A percentile compares a stretch with the other conserved stretches of the same genome.
phyloP scores from a whole-genome alignment of 2,329 filamentous ascomycete genomes.

The Salinomyces thailandicus region DNA sequence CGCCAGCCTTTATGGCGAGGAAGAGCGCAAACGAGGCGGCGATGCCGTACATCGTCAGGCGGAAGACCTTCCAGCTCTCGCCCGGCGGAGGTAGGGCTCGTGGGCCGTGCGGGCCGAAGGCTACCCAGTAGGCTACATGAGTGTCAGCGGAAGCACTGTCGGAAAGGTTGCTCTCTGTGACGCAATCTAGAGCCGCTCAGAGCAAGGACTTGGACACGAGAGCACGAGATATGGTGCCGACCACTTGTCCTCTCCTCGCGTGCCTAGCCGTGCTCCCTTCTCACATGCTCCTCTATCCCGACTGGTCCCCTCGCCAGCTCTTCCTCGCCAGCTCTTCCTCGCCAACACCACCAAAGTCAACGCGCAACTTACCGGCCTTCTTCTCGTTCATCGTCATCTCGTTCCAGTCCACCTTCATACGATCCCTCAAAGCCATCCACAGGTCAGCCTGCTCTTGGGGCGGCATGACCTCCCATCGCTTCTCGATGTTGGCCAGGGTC shows the following conservation, averaged over 20 bases:
- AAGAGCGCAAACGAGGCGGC: conserved; percentile 61
- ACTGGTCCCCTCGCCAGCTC: no score
- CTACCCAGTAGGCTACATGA: conserved; percentile 88
- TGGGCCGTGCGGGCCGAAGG: conserved; percentile 92
- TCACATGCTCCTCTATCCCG: no score
- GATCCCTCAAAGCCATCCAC: conserved; percentile 96
- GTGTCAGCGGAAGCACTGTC: background rate
- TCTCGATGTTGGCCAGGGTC: conserved; percentile 95
- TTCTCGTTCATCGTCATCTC: conserved; percentile 94
- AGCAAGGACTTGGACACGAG: no score
- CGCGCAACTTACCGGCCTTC: conserved; percentile 73
- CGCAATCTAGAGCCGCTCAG: no score
- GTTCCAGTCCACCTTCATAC: conserved; percentile 97
- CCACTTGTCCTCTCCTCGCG: no score
- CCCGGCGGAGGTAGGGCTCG: conserved; percentile 73
- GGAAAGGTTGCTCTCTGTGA: no score
- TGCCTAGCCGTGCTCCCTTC: conserved; percentile 1
- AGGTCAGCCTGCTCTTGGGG: conserved; percentile 98
- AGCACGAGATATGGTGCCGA: no score
- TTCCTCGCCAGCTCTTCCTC: no score
- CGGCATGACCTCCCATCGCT: conserved; percentile 96
- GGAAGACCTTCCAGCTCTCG: conserved; percentile 68
- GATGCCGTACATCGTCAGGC: conserved; percentile 61
- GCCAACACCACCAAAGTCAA: no score
- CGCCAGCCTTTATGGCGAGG: conserved; percentile 58